phyloP scores from a whole-genome alignment of 2,329 filamentous ascomycete species.

The Pyrenochaeta sp. region DNA sequence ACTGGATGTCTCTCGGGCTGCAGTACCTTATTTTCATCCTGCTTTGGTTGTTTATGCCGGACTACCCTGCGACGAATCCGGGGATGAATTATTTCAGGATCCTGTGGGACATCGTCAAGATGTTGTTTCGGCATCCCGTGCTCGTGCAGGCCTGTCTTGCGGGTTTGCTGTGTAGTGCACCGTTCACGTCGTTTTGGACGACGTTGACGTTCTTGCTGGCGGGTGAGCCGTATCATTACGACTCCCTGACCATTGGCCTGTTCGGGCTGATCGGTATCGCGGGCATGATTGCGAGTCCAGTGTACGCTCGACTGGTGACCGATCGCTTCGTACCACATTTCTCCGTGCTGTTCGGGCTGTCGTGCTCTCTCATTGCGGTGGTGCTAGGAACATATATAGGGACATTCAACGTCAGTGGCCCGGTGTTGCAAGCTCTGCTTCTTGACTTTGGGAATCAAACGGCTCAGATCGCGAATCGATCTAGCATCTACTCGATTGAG shows the following conservation, averaged over 20 bases:
- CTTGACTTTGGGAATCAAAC: slow-evolving; percentile 78
- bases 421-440: slow-evolving; percentile 73
- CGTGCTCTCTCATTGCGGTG: slow-evolving; percentile 67
- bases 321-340: slow-evolving; percentile 74
- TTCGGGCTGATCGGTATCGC: slow-evolving; percentile 80
- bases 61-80: slow-evolving; percentile 79
- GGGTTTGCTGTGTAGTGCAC: slow-evolving; percentile 66
- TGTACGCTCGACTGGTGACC: slow-evolving; percentile 74
- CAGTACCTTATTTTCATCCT: slow-evolving; percentile 72
- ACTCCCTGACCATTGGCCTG: slow-evolving; percentile 73
- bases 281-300: slow-evolving; percentile 70
- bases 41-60: slow-evolving; percentile 78
- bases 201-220: slow-evolving; percentile 82
- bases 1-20: slow-evolving; percentile 77
- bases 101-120: slow-evolving; percentile 68
- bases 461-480: slow-evolving; percentile 75
- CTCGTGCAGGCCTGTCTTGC: slow-evolving; percentile 75
- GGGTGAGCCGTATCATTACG: slow-evolving; percentile 71
- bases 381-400: slow-evolving; percentile 74
- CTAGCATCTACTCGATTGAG: slow-evolving; percentile 73
- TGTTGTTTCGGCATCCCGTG: slow-evolving; percentile 71
- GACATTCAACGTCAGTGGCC: slow-evolving; percentile 70
- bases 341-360: slow-evolving; percentile 69
- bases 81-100: slow-evolving; percentile 71
- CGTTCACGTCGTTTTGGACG: slow-evolving; percentile 75